Evolutionary conservation across 495 filamentous ascomycete genomes (phyloP).

Genomic region (Tricharina praecox): DNA sequence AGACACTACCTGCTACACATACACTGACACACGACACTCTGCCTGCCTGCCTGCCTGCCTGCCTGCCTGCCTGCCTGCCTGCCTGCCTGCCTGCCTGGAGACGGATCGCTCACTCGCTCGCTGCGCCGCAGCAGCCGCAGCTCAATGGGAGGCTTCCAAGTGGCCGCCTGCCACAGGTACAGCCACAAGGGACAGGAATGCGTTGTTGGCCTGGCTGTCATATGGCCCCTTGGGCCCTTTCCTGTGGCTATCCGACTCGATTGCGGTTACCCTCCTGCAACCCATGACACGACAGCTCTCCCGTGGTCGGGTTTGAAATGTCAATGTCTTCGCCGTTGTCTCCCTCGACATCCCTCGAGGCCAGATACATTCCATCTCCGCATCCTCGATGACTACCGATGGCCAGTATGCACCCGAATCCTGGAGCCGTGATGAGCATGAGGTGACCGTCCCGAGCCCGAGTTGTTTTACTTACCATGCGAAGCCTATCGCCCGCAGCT

Average conservation of each 20-base stretch:
- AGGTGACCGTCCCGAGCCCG: neutral
- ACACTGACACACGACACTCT: no score
- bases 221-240: neutral
- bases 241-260: neutral
- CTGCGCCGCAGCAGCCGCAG: neutral
- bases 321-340: neutral
- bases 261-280: constrained; percentile 4
- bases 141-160: neutral
- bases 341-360: neutral
- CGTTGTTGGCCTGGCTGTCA: neutral
- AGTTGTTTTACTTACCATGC: no score
- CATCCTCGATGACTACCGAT: neutral
- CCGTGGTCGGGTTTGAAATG: constrained; percentile 2
- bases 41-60: no score
- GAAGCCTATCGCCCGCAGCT: neutral
- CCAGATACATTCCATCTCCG: constrained; percentile 1
- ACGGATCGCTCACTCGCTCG: no score
- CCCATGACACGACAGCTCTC: constrained; percentile 4
- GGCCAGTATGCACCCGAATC: neutral
- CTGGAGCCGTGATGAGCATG: constrained; percentile 2
- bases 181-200: neutral
- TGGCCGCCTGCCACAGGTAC: neutral
- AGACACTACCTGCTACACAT: neutral
- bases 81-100: no score
- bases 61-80: no score